Percentiles rank a stretch among this genome's conserved stretches.
Conservation (phyloP, 1,284 basidiomycete genomes). For the Heterobasidion annosum region DNA sequence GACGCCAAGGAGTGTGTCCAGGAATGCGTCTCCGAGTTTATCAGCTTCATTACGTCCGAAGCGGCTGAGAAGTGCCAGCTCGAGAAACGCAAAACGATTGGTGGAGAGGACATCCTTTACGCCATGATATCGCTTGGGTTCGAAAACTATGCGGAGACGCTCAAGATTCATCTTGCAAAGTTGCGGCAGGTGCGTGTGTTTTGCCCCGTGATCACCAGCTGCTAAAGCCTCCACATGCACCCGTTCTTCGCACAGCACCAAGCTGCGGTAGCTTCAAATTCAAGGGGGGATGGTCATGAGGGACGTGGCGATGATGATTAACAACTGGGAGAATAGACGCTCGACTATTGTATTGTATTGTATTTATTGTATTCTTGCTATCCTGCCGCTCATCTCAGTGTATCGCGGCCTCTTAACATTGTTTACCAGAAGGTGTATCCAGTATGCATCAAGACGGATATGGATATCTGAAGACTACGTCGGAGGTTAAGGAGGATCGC, state of each 20-base stretch:
- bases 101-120: constrained; percentile 86
- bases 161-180: constrained; percentile 87
- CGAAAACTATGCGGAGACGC: constrained; percentile 87
- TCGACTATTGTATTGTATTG: not conserved
- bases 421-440: not conserved
- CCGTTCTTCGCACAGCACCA: constrained; percentile 6
- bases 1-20: constrained; percentile 97
- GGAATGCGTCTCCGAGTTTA: constrained; percentile 94
- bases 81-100: constrained; percentile 85
- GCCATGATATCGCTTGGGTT: constrained; percentile 88
- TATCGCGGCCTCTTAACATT: not conserved
- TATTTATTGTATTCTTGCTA: not conserved
- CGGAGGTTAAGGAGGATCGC: too few relatives aligned
- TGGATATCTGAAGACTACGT: not conserved
- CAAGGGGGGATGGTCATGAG: constrained; percentile 6
- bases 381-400: not conserved
- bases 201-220: not conserved
- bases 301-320: constrained; percentile 6
- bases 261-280: constrained; percentile 7
- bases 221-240: not conserved
- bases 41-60: constrained; percentile 89
- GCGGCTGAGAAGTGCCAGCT: constrained; percentile 83
- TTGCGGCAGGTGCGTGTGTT: constrained; percentile 63
- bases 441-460: not conserved
- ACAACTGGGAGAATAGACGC: not conserved